Percentiles rank a stretch among this genome's conserved stretches.
These are phyloP conservation scores for Didymella segeticola DNA, from an alignment of 2,329 filamentous ascomycete species.

Conservation along the genomic window DNA sequence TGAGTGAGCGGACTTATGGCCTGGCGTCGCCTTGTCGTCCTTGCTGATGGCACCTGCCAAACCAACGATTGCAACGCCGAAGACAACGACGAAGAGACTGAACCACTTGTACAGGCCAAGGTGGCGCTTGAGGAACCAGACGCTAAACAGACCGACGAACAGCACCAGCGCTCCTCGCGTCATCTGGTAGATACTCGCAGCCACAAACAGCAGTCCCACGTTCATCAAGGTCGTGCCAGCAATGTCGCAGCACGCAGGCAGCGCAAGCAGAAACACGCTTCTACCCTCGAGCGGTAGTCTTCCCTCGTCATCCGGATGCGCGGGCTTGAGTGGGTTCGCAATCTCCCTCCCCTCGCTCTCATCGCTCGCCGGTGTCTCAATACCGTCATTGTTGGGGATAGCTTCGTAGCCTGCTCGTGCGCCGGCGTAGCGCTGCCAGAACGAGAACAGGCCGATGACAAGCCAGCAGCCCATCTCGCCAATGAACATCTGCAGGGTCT, in stretches of 20 bases:
- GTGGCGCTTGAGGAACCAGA: constrained; percentile 82
- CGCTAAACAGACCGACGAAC: constrained; percentile 95
- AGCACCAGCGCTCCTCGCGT: constrained; percentile 91
- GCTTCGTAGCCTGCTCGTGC: constrained; percentile 69
- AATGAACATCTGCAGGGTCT: constrained; percentile 97
- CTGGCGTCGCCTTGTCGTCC: constrained; percentile 62
- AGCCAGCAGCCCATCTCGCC: constrained; percentile 97
- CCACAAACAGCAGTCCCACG: constrained; percentile 89
- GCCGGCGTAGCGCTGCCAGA: constrained; percentile 67
- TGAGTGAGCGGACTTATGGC: constrained; percentile 31
- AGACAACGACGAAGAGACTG: constrained; percentile 82
- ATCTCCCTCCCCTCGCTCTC: constrained; percentile 54
- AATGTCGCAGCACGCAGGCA: constrained; percentile 93
- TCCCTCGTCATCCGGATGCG: constrained; percentile 60
- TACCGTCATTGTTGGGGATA: constrained; percentile 54
- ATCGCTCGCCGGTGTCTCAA: constrained; percentile 51
- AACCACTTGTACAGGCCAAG: constrained; percentile 92
- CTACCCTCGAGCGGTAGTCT: constrained; percentile 70
- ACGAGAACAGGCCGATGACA: constrained; percentile 73
- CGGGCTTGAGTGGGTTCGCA: constrained; percentile 59
- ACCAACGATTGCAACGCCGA: constrained; percentile 88
- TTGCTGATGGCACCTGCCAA: constrained; percentile 84
- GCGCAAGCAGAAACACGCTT: constrained; percentile 75
- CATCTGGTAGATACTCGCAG: constrained; percentile 98
- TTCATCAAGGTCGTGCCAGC: constrained; percentile 98